Conservation (phyloP, 768 basidiomycete genomes). For the Dacryopinax primogenitus region DNA sequence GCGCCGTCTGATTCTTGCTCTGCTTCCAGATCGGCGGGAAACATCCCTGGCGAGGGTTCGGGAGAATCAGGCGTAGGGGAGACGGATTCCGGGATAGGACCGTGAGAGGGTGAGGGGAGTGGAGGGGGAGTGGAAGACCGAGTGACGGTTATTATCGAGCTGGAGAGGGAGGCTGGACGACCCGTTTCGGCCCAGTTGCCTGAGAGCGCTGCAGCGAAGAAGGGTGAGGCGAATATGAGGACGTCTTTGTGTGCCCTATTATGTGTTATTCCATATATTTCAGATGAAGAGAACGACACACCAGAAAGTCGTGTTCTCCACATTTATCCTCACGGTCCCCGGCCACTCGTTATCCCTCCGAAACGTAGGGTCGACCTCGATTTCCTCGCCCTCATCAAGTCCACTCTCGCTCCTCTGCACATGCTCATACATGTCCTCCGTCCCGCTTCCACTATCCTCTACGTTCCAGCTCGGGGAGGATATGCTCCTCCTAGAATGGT, state of each 20-base stretch:
- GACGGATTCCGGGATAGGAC: conserved; percentile 70
- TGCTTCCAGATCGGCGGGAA: conserved; percentile 41
- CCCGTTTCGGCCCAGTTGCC: conserved; percentile 78
- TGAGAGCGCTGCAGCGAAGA: conserved; percentile 72
- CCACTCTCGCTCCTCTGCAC: conserved; percentile 12
- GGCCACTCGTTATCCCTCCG: conserved; percentile 53
- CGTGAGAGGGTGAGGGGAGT: conserved; percentile 36
- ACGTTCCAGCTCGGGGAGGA: conserved; percentile 8
- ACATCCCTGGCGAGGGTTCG: conserved; percentile 42
- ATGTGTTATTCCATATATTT: too few species aligned
- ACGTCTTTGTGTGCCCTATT: conserved; percentile 93
- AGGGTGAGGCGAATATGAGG: conserved; percentile 83
- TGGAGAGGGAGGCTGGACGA: conserved; percentile 58
- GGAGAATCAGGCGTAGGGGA: conserved; percentile 39
- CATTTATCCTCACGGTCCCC: conserved; percentile 81
- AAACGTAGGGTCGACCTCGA: conserved; percentile 68
- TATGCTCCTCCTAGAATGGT: background rate
- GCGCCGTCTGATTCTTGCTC: conserved; percentile 37
- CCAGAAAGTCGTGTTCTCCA: conserved; percentile 85
- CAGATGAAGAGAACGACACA: conserved; percentile 30
- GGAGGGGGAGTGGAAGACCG: background rate
- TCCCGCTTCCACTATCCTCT: conserved; percentile 9
- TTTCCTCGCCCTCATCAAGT: conserved; percentile 19
- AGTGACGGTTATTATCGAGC: background rate
- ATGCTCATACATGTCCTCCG: conserved; percentile 13